Percentiles rank a stretch among this genome's conserved stretches.
These are phyloP conservation scores for Phoma sp. DNA, from an alignment of 2,329 filamentous ascomycete genomes.

Conservation along the genomic window DNA sequence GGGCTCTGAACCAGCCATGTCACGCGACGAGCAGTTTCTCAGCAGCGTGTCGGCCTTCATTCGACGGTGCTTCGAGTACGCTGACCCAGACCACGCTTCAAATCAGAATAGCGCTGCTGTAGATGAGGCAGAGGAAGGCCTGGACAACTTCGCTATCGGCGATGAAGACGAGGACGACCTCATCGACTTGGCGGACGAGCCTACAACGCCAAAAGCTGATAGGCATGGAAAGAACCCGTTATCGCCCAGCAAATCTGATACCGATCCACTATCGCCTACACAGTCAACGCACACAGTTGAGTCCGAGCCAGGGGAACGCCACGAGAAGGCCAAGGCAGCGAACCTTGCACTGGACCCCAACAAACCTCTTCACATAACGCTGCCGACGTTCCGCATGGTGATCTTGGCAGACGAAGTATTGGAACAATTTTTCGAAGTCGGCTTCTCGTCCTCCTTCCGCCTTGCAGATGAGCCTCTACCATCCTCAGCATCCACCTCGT, in stretches of 20 bases:
- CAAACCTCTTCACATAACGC: slow-evolving; percentile 91
- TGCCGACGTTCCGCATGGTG: slow-evolving; percentile 98
- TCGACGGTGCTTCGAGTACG: slow-evolving; percentile 95
- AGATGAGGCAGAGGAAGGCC: slow-evolving; percentile 32
- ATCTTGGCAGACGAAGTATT: slow-evolving; percentile 94
- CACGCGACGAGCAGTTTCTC: slow-evolving; percentile 84
- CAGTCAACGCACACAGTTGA: slow-evolving; percentile 32
- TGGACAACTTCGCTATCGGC: slow-evolving; percentile 75
- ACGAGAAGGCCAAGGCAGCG: slow-evolving; percentile 72
- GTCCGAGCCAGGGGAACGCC: slow-evolving; percentile 42
- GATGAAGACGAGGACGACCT: slow-evolving; percentile 72
- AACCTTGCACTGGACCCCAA: slow-evolving; percentile 92
- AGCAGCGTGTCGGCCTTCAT: slow-evolving; percentile 96
- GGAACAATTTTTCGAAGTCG: slow-evolving; percentile 96
- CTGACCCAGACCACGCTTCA: slow-evolving; percentile 81
- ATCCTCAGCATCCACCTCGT: slow-evolving; percentile 61
- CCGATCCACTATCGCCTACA: slow-evolving; percentile 37
- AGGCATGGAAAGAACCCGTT: slow-evolving; percentile 37
- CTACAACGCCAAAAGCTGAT: slow-evolving; percentile 37
- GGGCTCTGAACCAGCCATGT: slow-evolving; percentile 54
- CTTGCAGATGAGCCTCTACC: slow-evolving; percentile 71
- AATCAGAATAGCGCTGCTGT: slow-evolving; percentile 56
- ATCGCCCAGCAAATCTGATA: slow-evolving; percentile 32
- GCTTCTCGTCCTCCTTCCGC: slow-evolving; percentile 91
- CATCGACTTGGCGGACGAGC: slow-evolving; percentile 61